These are phyloP conservation scores for Arachnopeziza araneosa DNA, from an alignment of 2,329 filamentous ascomycete genomes.

Conservation along the genomic window DNA sequence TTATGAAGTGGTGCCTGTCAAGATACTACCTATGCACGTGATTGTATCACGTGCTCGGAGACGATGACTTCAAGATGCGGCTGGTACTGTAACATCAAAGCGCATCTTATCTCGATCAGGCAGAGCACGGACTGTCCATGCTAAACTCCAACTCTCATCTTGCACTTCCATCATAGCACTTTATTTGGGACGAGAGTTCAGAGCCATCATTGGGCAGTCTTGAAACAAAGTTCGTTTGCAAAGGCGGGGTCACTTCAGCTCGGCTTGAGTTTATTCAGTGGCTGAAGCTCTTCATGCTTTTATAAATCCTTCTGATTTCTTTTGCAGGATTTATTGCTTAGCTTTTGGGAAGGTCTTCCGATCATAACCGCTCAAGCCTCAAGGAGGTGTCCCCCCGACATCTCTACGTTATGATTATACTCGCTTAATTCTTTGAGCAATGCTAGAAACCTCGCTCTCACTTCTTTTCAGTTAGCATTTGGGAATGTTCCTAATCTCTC, in stretches of 20 bases:
- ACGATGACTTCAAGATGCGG: not conserved
- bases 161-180: not conserved
- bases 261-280: not conserved
- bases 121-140: not conserved
- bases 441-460: too few species aligned
- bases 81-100: not conserved
- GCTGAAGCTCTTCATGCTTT: not conserved
- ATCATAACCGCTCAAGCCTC: too few species aligned
- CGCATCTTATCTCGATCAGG: not conserved
- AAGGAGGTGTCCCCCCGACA: too few species aligned
- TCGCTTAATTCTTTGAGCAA: too few species aligned
- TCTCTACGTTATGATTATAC: too few species aligned
- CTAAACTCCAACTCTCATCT: not conserved
- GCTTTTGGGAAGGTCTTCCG: not conserved
- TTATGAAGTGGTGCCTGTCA: too few species aligned
- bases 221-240: not conserved
- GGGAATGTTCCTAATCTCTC: too few species aligned
- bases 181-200: not conserved
- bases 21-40: too few species aligned
- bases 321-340: not conserved
- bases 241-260: not conserved
- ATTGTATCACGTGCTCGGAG: too few species aligned
- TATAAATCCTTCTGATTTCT: not conserved
- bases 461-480: too few species aligned
- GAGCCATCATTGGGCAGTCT: not conserved